These are phyloP conservation scores for Xylaria intraflava DNA, from an alignment of 495 filamentous ascomycete species.

Conservation along the genomic window DNA sequence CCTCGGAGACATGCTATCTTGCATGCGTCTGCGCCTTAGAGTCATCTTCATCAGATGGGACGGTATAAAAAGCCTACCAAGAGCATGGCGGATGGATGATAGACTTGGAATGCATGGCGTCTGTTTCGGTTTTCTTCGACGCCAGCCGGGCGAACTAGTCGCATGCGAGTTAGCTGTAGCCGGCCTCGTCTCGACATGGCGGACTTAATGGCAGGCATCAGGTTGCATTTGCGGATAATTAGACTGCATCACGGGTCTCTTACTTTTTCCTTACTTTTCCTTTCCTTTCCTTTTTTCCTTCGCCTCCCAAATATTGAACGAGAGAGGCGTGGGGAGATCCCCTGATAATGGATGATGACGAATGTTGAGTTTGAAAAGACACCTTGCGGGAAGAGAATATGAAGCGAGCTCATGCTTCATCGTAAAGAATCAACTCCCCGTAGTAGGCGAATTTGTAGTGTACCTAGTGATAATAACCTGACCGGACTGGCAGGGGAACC, in stretches of 20 bases:
- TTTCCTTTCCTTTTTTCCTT: neutral
- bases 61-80: constrained; percentile 8
- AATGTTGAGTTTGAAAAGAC: neutral
- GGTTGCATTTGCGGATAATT: constrained; percentile 8
- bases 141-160: constrained; percentile 12
- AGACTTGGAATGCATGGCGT: constrained; percentile 13
- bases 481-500: neutral
- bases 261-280: neutral
- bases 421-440: too few species aligned
- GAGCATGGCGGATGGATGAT: constrained; percentile 13
- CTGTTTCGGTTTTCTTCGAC: constrained; percentile 5
- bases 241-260: neutral
- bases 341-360: constrained; percentile 6
- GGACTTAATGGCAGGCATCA: constrained; percentile 6
- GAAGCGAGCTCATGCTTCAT: too few species aligned
- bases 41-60: constrained; percentile 5
- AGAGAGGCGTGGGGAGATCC: neutral
- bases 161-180: constrained; percentile 13
- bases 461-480: constrained; percentile 10
- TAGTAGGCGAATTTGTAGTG: constrained; percentile 5
- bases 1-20: neutral
- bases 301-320: neutral
- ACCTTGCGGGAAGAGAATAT: constrained; percentile 15
- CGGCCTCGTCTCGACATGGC: constrained; percentile 2
- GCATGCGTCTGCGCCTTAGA: neutral